Evolutionary conservation across 148 eudicot genomes (phyloP).

Genomic region (Amaranthus cruentus): DNA sequence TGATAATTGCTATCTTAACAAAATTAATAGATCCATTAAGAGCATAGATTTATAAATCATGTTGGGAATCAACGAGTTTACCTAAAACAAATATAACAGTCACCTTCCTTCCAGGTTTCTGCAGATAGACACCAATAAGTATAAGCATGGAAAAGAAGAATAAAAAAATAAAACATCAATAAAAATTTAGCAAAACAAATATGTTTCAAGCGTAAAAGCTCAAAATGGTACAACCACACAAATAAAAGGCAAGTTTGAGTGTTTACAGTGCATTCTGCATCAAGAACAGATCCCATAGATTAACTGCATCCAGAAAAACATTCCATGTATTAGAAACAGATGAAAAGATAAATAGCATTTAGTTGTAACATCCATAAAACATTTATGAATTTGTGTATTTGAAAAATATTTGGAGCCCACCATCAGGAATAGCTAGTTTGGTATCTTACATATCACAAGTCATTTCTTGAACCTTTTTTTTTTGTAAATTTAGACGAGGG

Average conservation of each 20-base stretch:
- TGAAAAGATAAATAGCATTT: too few species aligned
- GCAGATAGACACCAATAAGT: not conserved
- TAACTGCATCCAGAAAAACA: conserved; percentile 13
- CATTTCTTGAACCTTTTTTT: too few species aligned
- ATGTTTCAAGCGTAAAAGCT: not conserved
- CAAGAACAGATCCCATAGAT: conserved; percentile 27
- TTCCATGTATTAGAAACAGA: not conserved
- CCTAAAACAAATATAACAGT: conserved; percentile 30
- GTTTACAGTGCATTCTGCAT: conserved; percentile 18
- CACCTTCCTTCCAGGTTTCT: conserved; percentile 30
- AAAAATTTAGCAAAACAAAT: not conserved
- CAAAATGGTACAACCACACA: not conserved
- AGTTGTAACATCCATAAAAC: too few species aligned
- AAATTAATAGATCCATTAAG: too few species aligned
- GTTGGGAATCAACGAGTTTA: not conserved
- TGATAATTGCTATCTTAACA: too few species aligned
- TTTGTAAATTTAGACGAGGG: too few species aligned
- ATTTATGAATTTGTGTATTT: too few species aligned
- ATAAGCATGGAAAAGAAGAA: not conserved
- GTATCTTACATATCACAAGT: too few species aligned
- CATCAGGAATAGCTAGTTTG: too few species aligned
- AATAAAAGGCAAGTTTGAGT: not conserved
- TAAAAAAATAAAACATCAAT: not conserved
- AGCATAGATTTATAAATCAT: too few species aligned
- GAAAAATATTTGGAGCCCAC: too few species aligned